phyloP scores from a whole-genome alignment of 176 grass and related monocot genomes.

The Carex pumila region DNA sequence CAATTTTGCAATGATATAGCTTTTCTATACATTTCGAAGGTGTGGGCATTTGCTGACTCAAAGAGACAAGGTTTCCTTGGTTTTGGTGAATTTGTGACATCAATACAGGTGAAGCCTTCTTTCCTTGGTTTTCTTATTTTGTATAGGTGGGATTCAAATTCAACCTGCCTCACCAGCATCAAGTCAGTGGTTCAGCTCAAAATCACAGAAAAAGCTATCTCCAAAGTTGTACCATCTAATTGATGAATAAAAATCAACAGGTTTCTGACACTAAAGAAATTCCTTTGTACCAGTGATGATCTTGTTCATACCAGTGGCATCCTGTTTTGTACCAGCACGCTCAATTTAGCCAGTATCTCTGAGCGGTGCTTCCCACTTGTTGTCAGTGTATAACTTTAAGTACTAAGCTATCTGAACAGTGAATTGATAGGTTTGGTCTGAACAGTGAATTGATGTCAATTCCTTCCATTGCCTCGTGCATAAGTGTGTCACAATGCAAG shows the following conservation, averaged over 20 bases:
- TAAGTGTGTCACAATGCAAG: too few relatives aligned
- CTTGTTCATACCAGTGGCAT: too few relatives aligned
- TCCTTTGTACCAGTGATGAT: background rate
- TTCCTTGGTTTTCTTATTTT: background rate
- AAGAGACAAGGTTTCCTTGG: constrained; percentile 82
- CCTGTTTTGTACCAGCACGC: too few relatives aligned
- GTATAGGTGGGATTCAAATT: constrained; percentile 32
- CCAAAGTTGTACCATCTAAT: background rate
- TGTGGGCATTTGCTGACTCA: constrained; percentile 88
- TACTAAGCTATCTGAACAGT: too few relatives aligned
- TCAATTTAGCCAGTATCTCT: too few relatives aligned
- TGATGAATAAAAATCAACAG: background rate
- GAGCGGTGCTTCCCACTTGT: too few relatives aligned
- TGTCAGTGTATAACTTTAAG: too few relatives aligned
- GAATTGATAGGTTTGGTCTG: too few relatives aligned
- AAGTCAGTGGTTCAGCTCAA: constrained; percentile 82
- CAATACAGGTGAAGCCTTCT: constrained; percentile 65
- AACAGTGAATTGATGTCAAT: too few relatives aligned
- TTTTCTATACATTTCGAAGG: constrained; percentile 35
- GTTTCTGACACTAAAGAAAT: background rate
- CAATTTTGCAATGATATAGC: background rate
- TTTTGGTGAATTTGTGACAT: constrained; percentile 53
- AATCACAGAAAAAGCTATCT: constrained; percentile 74
- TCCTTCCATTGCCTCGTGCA: too few relatives aligned
- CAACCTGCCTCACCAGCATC: constrained; percentile 43